Evolutionary conservation across 495 filamentous ascomycete species (phyloP).

Genomic region (Aspergillus olivimuriae): DNA sequence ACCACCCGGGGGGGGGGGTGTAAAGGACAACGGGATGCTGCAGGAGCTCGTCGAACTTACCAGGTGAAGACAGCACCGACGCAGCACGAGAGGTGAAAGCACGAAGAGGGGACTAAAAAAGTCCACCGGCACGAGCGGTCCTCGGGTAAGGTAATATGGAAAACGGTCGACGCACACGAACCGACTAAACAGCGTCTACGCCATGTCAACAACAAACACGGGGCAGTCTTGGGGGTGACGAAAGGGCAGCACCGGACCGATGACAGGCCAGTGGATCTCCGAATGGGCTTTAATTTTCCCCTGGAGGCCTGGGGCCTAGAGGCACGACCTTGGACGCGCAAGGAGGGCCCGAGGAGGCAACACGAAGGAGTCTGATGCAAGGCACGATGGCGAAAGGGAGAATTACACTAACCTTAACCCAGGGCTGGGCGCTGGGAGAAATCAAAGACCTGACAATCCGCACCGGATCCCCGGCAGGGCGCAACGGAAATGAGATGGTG

Average conservation of each 20-base stretch:
- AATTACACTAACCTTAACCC: slow-evolving; percentile 27
- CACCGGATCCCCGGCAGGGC: slow-evolving; percentile 7
- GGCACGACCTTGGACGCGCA: slow-evolving; percentile 30
- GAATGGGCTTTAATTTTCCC: slow-evolving; percentile 28
- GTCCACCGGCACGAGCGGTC: not conserved
- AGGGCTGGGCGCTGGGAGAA: slow-evolving; percentile 4
- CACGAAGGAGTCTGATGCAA: slow-evolving; percentile 35
- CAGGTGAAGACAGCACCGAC: slow-evolving; percentile 12
- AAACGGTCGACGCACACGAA: slow-evolving; percentile 17
- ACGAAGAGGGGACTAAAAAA: not conserved
- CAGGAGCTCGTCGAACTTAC: slow-evolving; percentile 33
- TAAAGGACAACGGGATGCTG: slow-evolving; percentile 26
- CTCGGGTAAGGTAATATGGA: slow-evolving; percentile 28
- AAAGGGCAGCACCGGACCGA: slow-evolving; percentile 10
- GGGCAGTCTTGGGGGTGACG: slow-evolving; percentile 2
- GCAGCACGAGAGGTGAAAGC: slow-evolving; percentile 14
- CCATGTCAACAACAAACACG: slow-evolving; percentile 37
- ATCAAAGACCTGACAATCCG: slow-evolving; percentile 6
- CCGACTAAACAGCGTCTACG: slow-evolving; percentile 20
- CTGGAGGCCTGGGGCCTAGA: slow-evolving; percentile 18
- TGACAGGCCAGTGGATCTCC: slow-evolving; percentile 14
- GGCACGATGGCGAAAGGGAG: slow-evolving; percentile 31
- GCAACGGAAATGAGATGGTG: slow-evolving; percentile 18
- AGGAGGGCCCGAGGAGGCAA: slow-evolving; percentile 28
- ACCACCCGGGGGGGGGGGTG: slow-evolving; percentile 15